phyloP scores from a whole-genome alignment of 2,329 filamentous ascomycete genomes.

The Cladophialophora bantiana region DNA sequence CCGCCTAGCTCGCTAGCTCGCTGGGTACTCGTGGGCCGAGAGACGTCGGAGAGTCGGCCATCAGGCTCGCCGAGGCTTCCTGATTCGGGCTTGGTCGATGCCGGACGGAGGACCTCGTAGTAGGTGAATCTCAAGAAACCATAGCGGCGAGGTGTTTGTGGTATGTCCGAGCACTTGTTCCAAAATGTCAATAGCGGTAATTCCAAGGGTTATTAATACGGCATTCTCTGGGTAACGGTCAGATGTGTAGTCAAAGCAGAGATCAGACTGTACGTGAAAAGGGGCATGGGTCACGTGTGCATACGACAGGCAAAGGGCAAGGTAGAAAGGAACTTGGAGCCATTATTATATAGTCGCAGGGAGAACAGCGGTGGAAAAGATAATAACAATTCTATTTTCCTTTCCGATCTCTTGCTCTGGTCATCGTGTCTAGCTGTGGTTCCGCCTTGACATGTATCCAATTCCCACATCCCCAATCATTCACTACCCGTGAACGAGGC shows the following conservation, averaged over 20 bases:
- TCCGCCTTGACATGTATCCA: slow-evolving; percentile 4
- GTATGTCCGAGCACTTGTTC: slow-evolving; percentile 1
- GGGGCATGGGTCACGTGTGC: not conserved
- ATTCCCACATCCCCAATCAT: slow-evolving; percentile 17
- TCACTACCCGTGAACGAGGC: slow-evolving; percentile 2
- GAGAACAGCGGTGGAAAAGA: not conserved
- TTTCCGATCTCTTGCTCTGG: slow-evolving; percentile 8
- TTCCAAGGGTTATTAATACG: not conserved
- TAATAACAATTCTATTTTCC: slow-evolving; percentile 1
- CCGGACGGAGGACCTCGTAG: not conserved
- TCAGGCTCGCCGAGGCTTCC: not conserved
- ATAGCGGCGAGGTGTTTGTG: not conserved
- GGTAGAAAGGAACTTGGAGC: not conserved
- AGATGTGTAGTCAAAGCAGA: too few species aligned
- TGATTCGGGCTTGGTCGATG: not conserved
- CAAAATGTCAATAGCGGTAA: slow-evolving; percentile 4
- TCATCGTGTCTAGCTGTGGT: slow-evolving; percentile 19
- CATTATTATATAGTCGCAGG: not conserved
- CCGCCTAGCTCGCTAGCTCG: too few species aligned
- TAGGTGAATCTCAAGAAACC: not conserved
- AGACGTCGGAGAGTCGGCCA: not conserved
- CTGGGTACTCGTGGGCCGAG: too few species aligned
- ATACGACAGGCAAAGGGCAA: not conserved
- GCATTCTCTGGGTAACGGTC: not conserved
- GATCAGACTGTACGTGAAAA: not conserved